Evolutionary conservation across 495 filamentous ascomycete genomes (phyloP).

Genomic region (Terfezia claveryi): DNA sequence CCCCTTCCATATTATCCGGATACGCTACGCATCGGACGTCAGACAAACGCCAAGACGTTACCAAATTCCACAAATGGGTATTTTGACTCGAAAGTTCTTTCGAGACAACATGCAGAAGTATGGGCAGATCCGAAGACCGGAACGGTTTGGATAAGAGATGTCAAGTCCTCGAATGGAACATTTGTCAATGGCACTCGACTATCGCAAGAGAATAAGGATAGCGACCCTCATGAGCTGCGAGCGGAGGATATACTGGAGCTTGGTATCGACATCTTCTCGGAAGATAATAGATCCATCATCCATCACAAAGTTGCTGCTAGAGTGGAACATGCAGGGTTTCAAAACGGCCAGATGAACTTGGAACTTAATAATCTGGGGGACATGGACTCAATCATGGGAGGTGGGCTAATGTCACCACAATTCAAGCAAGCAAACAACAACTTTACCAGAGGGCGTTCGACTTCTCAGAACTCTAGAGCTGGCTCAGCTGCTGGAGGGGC

Average conservation of each 20-base stretch:
- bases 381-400: constrained; percentile 41
- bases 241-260: constrained; percentile 76
- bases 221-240: constrained; percentile 75
- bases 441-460: background rate
- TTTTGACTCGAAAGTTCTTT: constrained; percentile 95
- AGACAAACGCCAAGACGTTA: constrained; percentile 89
- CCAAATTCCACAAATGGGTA: constrained; percentile 78
- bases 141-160: constrained; percentile 87
- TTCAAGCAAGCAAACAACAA: background rate
- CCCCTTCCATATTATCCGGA: constrained; percentile 75
- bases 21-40: constrained; percentile 73
- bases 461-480: constrained; percentile 23
- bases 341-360: constrained; percentile 25
- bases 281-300: constrained; percentile 93
- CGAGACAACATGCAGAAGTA: constrained; percentile 84
- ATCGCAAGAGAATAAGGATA: constrained; percentile 82
- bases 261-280: constrained; percentile 93
- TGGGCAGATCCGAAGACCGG: constrained; percentile 67
- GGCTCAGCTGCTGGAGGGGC: constrained; percentile 20
- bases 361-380: constrained; percentile 72
- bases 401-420: constrained; percentile 7
- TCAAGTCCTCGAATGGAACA: constrained; percentile 95
- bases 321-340: constrained; percentile 78
- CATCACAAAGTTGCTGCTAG: constrained; percentile 95
- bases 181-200: constrained; percentile 87